phyloP scores from a whole-genome alignment of 257 asterid genomes.

The Lithospermum erythrorhizon region DNA sequence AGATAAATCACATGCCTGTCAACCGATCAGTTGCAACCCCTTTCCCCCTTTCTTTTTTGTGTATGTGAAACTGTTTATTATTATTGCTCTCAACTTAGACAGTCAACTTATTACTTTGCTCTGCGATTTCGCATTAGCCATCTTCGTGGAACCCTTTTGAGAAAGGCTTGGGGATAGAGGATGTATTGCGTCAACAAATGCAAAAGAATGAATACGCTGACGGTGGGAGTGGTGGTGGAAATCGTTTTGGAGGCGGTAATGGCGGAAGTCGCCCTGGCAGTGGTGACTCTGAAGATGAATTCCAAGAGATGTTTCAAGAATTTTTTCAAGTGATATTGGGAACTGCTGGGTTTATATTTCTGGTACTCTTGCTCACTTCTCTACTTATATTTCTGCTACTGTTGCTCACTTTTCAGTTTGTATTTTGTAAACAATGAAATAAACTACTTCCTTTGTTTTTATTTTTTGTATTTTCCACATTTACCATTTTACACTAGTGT shows the following conservation, averaged over 20 bases:
- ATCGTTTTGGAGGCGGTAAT: constrained; percentile 39
- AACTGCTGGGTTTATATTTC: constrained; percentile 41
- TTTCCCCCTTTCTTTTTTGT: no score
- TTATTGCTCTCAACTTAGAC: not conserved
- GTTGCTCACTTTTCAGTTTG: constrained; percentile 3
- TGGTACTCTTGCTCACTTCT: constrained; percentile 33
- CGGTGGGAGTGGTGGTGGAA: constrained; percentile 50
- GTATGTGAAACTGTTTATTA: no score
- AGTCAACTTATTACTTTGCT: not conserved
- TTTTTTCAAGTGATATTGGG: constrained; percentile 41
- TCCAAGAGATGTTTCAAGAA: constrained; percentile 40
- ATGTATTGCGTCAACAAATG: constrained; percentile 60
- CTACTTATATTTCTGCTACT: constrained; percentile 26
- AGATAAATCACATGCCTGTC: not conserved
- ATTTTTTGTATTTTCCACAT: no score
- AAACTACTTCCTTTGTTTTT: no score
- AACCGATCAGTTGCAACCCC: no score
- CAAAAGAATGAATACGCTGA: constrained; percentile 53
- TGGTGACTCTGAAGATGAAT: not conserved
- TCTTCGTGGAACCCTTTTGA: not conserved
- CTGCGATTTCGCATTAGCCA: not conserved
- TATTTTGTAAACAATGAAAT: no score
- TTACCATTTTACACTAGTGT: no score
- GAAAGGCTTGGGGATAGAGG: constrained; percentile 57
- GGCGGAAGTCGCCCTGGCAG: not conserved